phyloP scores from a whole-genome alignment of 805 yeast genomes.

The Candida cerambycidarum region DNA sequence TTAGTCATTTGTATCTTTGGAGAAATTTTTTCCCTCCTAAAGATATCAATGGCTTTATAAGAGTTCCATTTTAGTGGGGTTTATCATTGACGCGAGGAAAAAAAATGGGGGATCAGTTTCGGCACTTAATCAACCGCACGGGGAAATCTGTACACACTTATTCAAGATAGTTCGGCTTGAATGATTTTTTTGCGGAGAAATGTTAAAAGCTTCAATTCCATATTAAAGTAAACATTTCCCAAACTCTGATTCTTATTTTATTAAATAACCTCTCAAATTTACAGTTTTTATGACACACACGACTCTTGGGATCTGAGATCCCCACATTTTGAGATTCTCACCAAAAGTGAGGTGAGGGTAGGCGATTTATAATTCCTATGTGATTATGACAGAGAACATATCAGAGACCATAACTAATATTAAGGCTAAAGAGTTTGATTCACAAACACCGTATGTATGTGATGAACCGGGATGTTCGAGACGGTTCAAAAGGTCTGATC shows the following conservation, averaged over 20 bases:
- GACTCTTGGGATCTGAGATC: background rate
- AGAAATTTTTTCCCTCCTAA: background rate
- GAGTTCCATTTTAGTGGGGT: slow-evolving; percentile 3
- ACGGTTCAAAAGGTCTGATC: slow-evolving; percentile 56
- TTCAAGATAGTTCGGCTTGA: too few species aligned
- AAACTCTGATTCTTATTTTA: background rate
- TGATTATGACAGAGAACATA: background rate
- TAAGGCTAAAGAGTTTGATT: background rate
- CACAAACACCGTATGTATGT: slow-evolving; percentile 24
- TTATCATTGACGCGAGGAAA: slow-evolving; percentile 5
- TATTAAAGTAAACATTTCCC: too few species aligned
- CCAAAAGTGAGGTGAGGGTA: slow-evolving; percentile 3
- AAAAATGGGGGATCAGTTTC: slow-evolving; percentile 2
- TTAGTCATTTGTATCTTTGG: background rate
- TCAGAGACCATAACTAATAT: background rate
- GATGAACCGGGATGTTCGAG: slow-evolving; percentile 50
- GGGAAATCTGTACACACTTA: too few species aligned
- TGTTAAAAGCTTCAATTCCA: too few species aligned
- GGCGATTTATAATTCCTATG: background rate
- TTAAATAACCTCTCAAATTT: background rate
- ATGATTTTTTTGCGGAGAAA: background rate
- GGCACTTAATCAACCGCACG: background rate
- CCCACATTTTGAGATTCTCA: slow-evolving; percentile 1
- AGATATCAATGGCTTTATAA: background rate
- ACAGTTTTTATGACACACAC: background rate